Evolutionary conservation across 768 basidiomycete species (phyloP).

Genomic region (Psilocybe cubensis): DNA sequence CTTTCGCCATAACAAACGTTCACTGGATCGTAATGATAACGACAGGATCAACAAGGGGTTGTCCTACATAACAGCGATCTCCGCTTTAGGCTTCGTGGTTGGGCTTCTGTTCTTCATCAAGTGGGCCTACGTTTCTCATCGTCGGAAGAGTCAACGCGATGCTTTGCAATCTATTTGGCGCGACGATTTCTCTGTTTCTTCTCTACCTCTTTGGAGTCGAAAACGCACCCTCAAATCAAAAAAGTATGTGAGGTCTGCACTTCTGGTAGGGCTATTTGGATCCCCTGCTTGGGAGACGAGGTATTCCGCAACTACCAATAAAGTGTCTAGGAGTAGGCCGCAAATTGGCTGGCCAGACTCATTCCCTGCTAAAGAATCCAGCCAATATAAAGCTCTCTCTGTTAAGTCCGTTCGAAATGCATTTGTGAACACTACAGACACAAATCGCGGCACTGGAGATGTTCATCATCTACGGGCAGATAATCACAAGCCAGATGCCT

Average conservation of each 20-base stretch:
- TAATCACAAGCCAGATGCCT: neutral
- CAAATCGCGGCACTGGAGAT: neutral
- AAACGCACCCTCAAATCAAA: neutral
- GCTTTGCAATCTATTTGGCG: constrained; percentile 1
- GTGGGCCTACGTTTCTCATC: constrained; percentile 20
- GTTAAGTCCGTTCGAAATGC: neutral
- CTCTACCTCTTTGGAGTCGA: neutral
- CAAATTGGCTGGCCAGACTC: neutral
- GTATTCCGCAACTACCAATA: constrained; percentile 16
- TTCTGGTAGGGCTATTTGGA: constrained; percentile 48
- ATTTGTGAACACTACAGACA: neutral
- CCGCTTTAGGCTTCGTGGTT: constrained; percentile 12
- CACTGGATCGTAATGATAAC: too few species aligned
- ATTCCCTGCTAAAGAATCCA: neutral
- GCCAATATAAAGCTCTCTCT: neutral
- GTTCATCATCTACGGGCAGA: neutral
- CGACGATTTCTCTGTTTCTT: constrained; percentile 14
- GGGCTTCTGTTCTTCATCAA: constrained; percentile 21
- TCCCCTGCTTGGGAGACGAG: constrained; percentile 50
- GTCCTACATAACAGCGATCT: constrained; percentile 7
- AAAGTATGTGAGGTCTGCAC: constrained; percentile 32
- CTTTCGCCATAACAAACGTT: neutral
- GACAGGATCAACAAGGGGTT: neutral
- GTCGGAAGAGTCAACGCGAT: constrained; percentile 5
- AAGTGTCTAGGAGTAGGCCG: neutral